Evolutionary conservation across 1,284 basidiomycete genomes (phyloP).

Genomic region (Papiliotrema terrestris): DNA sequence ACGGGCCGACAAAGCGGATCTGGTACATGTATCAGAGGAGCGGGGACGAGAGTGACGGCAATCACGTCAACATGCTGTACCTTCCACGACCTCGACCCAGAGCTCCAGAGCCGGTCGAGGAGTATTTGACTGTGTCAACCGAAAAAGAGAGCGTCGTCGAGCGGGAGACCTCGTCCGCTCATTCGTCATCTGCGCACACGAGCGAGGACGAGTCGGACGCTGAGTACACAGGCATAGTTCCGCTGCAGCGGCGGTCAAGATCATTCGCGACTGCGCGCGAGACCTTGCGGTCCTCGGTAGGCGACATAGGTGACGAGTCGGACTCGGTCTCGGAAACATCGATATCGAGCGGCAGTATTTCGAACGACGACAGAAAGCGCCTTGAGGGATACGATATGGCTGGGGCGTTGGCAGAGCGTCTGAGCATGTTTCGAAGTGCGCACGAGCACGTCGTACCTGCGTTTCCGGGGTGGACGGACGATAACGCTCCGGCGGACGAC

Average conservation of each 20-base stretch:
- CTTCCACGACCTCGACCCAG: constrained; percentile 24
- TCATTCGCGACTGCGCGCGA: constrained; percentile 12
- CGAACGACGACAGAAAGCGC: background rate
- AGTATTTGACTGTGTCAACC: background rate
- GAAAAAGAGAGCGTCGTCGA: background rate
- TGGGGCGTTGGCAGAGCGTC: constrained; percentile 10
- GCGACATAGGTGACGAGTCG: constrained; percentile 11
- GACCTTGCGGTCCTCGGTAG: background rate
- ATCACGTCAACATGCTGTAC: constrained; percentile 30
- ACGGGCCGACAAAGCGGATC: constrained; percentile 63
- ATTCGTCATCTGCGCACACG: constrained; percentile 1
- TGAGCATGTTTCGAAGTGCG: background rate
- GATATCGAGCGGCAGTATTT: background rate
- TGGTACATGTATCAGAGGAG: constrained; percentile 55
- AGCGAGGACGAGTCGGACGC: background rate
- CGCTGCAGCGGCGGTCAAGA: background rate
- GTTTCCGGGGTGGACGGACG: background rate
- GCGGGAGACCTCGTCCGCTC: background rate
- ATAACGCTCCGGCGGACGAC: background rate
- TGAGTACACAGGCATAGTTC: background rate
- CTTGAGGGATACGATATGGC: constrained; percentile 13
- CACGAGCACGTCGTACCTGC: background rate
- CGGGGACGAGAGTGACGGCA: constrained; percentile 13
- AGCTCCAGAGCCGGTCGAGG: background rate
- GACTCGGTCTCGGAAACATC: constrained; percentile 4